Evolutionary conservation across 768 basidiomycete species (phyloP).

Genomic region (Daedaleopsis nitida): DNA sequence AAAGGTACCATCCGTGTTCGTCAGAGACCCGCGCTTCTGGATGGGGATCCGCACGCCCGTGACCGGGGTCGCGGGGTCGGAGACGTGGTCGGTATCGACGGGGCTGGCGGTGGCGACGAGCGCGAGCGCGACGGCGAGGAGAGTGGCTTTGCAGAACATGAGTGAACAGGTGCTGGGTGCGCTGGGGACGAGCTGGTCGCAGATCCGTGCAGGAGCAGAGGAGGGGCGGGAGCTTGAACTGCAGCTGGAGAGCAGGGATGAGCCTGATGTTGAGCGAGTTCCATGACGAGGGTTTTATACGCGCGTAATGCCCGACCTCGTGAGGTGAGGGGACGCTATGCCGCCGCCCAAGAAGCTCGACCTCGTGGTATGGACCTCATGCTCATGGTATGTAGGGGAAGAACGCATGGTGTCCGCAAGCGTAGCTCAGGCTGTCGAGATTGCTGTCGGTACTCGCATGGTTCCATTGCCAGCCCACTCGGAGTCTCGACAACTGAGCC

Average conservation of each 20-base stretch:
- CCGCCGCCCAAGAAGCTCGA: neutral
- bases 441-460: neutral
- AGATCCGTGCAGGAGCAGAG: too few species aligned
- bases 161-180: neutral
- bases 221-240: neutral
- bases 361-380: neutral
- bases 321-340: neutral
- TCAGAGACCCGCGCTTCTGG: conserved; percentile 21
- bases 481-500: neutral
- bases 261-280: neutral
- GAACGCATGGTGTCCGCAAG: neutral
- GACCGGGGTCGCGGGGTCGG: neutral
- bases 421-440: neutral
- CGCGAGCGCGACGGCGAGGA: conserved; percentile 24
- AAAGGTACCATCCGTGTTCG: conserved; percentile 22
- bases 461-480: neutral
- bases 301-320: neutral
- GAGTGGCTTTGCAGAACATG: conserved; percentile 27
- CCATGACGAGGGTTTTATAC: neutral
- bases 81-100: neutral
- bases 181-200: neutral
- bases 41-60: conserved; percentile 19
- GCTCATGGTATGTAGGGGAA: neutral
- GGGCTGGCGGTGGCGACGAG: conserved; percentile 23
- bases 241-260: neutral